Conservation (phyloP, 345 rosid species). For the Populus alba region DNA sequence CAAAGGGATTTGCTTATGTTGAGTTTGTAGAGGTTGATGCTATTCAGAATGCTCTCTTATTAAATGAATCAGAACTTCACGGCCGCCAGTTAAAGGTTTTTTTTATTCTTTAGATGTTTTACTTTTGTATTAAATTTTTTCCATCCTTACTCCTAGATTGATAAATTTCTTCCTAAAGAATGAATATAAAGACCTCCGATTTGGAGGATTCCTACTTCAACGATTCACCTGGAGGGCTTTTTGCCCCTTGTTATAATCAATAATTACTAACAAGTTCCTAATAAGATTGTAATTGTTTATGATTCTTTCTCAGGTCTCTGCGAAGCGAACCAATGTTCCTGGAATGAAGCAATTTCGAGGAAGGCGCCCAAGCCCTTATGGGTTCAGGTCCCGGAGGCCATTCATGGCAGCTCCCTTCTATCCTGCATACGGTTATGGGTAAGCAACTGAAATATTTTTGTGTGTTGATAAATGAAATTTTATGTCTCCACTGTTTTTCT, state of each 20-base stretch:
- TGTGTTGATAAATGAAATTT: not conserved
- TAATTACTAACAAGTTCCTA: not conserved
- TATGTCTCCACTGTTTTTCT: not conserved
- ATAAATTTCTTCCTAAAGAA: not conserved
- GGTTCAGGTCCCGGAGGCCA: conserved; percentile 80
- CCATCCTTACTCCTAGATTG: not conserved
- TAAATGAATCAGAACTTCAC: conserved; percentile 93
- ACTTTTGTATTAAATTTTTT: not conserved
- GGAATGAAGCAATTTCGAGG: conserved; percentile 95
- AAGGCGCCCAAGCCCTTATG: conserved; percentile 60
- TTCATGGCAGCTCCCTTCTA: conserved; percentile 68
- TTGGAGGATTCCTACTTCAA: not conserved
- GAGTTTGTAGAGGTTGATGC: conserved; percentile 96
- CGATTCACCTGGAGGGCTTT: not conserved
- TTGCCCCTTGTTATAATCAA: not conserved
- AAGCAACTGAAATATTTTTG: conserved; percentile 22
- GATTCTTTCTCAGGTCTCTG: conserved; percentile 67
- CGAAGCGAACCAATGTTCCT: conserved; percentile 91
- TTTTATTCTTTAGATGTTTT: not conserved
- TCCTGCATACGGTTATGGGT: conserved; percentile 81
- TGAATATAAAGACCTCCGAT: not conserved
- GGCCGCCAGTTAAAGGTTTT: conserved; percentile 94
- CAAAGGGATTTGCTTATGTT: conserved; percentile 97
- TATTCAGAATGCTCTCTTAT: conserved; percentile 83
- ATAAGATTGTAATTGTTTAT: conserved; percentile 7